Conservation (phyloP, 208 protist genomes). For the Leishmania major region DNA sequence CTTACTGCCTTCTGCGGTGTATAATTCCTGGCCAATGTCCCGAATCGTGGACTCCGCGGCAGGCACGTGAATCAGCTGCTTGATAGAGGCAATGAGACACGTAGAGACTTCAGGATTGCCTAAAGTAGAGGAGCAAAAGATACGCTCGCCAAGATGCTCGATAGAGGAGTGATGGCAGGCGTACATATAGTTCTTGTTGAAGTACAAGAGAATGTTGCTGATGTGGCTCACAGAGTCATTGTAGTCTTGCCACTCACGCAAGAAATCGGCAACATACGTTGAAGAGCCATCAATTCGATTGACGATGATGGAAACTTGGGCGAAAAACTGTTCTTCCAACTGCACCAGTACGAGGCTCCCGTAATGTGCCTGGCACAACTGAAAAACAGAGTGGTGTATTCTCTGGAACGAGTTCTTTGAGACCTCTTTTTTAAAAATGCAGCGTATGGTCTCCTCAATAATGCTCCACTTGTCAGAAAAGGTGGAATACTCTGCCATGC, state of each 20-base stretch:
- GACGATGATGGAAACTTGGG: slow-evolving; percentile 35
- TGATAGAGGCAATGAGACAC: slow-evolving; percentile 20
- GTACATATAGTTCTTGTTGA: slow-evolving; percentile 62
- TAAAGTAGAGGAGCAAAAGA: slow-evolving; percentile 48
- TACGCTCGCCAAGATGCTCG: slow-evolving; percentile 45
- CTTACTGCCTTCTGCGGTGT: slow-evolving; percentile 27
- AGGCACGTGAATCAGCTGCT: slow-evolving; percentile 17
- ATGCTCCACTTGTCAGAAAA: slow-evolving; percentile 66
- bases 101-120: slow-evolving; percentile 23
- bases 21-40: slow-evolving; percentile 31
- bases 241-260: slow-evolving; percentile 56
- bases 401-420: slow-evolving; percentile 74
- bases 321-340: slow-evolving; percentile 46
- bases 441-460: slow-evolving; percentile 52
- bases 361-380: slow-evolving; percentile 57
- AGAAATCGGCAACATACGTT: slow-evolving; percentile 45
- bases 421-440: slow-evolving; percentile 50
- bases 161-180: slow-evolving; percentile 42
- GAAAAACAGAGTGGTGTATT: slow-evolving; percentile 78
- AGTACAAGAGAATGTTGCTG: slow-evolving; percentile 60
- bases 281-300: slow-evolving; percentile 27
- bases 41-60: slow-evolving; percentile 16
- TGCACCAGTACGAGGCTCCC: slow-evolving; percentile 44
- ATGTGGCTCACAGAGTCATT: slow-evolving; percentile 47
- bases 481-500: slow-evolving; percentile 29